Base-by-base conservation (phyloP, 345 rosid genomes). In the Raphanus raphanistrum region DNA sequence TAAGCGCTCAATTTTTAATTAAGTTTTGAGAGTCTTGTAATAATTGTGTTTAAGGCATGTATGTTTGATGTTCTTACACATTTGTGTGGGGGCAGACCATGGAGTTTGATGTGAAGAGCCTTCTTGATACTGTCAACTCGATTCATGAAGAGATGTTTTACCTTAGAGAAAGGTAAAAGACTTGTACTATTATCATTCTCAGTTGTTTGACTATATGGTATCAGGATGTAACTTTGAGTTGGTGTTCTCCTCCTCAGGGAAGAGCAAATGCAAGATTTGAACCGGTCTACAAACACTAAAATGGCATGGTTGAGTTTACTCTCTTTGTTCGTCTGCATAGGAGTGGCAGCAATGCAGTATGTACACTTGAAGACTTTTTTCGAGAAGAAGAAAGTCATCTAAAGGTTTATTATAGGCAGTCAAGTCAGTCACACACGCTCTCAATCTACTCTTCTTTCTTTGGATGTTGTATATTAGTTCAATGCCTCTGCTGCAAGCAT, bases 321-420 rank as follows among this genome's bases (percentile, higher is more conserved):
- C 26, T 92, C 98, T 0, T 91, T 92, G 13, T 58, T 85, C 43
- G 86, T 95, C 28, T 90, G 93, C 88, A 61, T 92, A 55, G 86
- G 97, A 21, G 98, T 92, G 12, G 98, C 96, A 2, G 98, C 92
- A 26, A 21, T 95, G 86, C 99, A 95, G 73, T 83, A 84, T 33
- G 76, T 97, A 90, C 99, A 95, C 76, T 81, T 95, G 86, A 92
- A 92, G 90, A 87, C 87, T 36, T 95, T 92, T 86, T 95, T 92
- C 74, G 86, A 95, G 90, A 95, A 92, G 83, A 91, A 90, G 92
- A 92, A 92, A 85, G 87, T 95, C 74, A 95, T 95, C 52, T 95
- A 81, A 81, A 83, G 33, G 15, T 38, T 35, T 4, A 6, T 21
- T 66, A 7, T 8, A 70, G 32, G 8, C n/a, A 25, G 70, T 21